phyloP scores from a whole-genome alignment of 345 rosid species.

The Draba incana region DNA sequence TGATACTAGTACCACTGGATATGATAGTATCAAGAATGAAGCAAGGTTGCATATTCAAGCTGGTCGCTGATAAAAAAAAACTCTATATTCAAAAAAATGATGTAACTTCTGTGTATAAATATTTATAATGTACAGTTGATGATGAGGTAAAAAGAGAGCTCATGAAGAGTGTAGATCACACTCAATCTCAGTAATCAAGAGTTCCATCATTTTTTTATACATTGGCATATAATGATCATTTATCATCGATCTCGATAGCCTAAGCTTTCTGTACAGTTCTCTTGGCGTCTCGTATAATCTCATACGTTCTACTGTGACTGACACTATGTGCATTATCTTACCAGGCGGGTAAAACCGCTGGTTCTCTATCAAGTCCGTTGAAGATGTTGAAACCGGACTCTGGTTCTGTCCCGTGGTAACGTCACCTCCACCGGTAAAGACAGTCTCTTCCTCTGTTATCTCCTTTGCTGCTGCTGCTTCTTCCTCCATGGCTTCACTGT shows the following conservation, averaged over 20 bases:
- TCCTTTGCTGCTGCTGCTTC: constrained; percentile 83
- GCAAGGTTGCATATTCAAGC: too few species aligned
- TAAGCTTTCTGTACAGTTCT: constrained; percentile 84
- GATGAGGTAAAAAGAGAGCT: constrained; percentile 6
- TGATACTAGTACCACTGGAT: too few species aligned
- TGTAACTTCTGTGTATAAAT: constrained; percentile 33
- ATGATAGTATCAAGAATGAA: too few species aligned
- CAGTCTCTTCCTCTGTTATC: constrained; percentile 72
- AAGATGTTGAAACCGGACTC: constrained; percentile 40
- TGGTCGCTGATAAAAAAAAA: too few species aligned
- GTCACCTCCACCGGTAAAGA: constrained; percentile 35
- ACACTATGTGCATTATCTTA: constrained; percentile 78
- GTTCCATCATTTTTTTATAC: constrained; percentile 91
- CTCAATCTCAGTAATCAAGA: constrained; percentile 64
- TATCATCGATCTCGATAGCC: constrained; percentile 88
- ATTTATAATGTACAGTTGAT: constrained; percentile 37
- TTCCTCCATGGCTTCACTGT: constrained; percentile 61
- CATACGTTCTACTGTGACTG: constrained; percentile 46
- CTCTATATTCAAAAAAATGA: background rate
- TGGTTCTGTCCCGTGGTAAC: constrained; percentile 49
- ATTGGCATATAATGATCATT: constrained; percentile 98
- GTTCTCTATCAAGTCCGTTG: constrained; percentile 58
- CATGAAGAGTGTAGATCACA: constrained; percentile 37
- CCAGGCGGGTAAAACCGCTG: constrained; percentile 89
- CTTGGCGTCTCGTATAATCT: constrained; percentile 80